Evolutionary conservation across 225 moss, liverwort and hornwort species (phyloP).

Genomic region (Antitrichia curtipendula): DNA sequence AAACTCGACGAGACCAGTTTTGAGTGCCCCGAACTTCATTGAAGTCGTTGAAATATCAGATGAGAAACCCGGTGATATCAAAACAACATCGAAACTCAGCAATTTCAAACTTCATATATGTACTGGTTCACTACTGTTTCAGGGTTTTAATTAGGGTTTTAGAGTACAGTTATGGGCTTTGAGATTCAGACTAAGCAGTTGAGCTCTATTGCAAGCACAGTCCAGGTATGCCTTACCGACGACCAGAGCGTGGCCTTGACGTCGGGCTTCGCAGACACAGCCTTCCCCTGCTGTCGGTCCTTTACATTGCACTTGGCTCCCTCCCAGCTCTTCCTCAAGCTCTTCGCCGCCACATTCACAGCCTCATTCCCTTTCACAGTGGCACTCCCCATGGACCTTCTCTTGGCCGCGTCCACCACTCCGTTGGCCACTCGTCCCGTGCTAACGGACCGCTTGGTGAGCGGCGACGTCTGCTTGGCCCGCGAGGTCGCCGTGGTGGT

Average conservation of each 20-base stretch:
- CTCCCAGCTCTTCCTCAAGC: slow-evolving; percentile 57
- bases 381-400: slow-evolving; percentile 29
- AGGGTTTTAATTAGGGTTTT: neutral
- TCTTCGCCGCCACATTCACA: slow-evolving; percentile 23
- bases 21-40: neutral
- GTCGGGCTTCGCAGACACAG: slow-evolving; percentile 6
- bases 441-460: slow-evolving; percentile 37
- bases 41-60: neutral
- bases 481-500: slow-evolving; percentile 20
- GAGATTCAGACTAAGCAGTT: neutral
- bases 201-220: neutral
- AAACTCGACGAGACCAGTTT: neutral
- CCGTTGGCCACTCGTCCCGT: slow-evolving; percentile 21
- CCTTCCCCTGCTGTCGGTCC: slow-evolving; percentile 22
- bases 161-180: neutral
- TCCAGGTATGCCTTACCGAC: slow-evolving; percentile 15
- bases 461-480: slow-evolving; percentile 33
- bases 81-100: neutral
- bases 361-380: slow-evolving; percentile 3
- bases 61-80: neutral
- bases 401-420: slow-evolving; percentile 20
- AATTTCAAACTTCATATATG: neutral
- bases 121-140: neutral
- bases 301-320: slow-evolving; percentile 34
- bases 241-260: slow-evolving; percentile 48